phyloP scores from a whole-genome alignment of 176 grass and related monocot species.

The Eremochloa ophiuroides region DNA sequence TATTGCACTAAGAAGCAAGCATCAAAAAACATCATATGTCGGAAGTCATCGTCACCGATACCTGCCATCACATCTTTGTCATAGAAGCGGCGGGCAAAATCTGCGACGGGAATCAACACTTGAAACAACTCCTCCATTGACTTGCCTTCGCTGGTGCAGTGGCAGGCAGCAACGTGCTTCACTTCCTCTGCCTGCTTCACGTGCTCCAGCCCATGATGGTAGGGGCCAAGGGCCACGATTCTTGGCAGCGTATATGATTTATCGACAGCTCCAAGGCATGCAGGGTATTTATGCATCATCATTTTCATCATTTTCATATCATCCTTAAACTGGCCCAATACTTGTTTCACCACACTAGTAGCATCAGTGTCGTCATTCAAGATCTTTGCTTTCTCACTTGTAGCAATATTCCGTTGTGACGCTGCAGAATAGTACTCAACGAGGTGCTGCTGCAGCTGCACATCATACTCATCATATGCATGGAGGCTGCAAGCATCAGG shows the following conservation, averaged over 20 bases:
- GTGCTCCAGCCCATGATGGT: not conserved
- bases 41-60: not conserved
- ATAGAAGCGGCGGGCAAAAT: not conserved
- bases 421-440: not conserved
- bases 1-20: slow-evolving; percentile 2
- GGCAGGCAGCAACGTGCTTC: not conserved
- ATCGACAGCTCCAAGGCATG: not conserved
- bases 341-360: not conserved
- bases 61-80: not conserved
- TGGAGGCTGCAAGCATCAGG: too few relatives aligned
- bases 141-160: not conserved
- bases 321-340: not conserved
- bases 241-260: rapidly evolving
- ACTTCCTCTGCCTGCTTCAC: not conserved
- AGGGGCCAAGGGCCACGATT: not conserved
- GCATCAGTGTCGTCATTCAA: not conserved
- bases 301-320: not conserved
- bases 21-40: not conserved
- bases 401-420: not conserved
- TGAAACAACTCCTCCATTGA: not conserved
- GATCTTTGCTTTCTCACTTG: not conserved
- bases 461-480: not conserved
- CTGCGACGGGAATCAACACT: rapidly evolving
- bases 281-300: not conserved
- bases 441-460: not conserved